Percentiles rank a stretch among this genome's conserved stretches.
Evolutionary conservation across 2,329 filamentous ascomycete species (phyloP).

Genomic region (Harringtonia lauricola): DNA sequence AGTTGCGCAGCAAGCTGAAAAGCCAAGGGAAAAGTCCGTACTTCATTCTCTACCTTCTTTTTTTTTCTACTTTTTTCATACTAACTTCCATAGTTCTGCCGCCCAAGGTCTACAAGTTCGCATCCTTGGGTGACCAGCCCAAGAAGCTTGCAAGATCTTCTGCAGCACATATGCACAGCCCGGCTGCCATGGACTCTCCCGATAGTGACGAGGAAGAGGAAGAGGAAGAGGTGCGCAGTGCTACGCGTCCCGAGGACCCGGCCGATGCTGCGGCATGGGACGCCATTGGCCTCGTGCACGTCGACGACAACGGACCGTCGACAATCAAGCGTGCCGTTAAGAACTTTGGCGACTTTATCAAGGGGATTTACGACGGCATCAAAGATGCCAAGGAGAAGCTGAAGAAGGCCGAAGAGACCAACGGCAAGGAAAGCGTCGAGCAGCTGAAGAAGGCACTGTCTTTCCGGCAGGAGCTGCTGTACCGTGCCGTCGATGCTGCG

Average conservation of each 20-base stretch:
- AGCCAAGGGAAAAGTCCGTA: slow-evolving; percentile 9
- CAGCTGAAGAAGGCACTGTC: slow-evolving; percentile 30
- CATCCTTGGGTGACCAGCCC: slow-evolving; percentile 5
- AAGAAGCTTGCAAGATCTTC: slow-evolving; percentile 1
- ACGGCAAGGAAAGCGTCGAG: slow-evolving; percentile 22
- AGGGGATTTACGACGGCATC: slow-evolving; percentile 34
- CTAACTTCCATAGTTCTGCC: slow-evolving; percentile 5
- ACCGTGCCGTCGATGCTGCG: slow-evolving; percentile 40
- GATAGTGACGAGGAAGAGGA: slow-evolving; percentile 10
- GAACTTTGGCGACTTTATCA: slow-evolving; percentile 37
- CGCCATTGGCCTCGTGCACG: slow-evolving; percentile 35
- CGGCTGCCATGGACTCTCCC: slow-evolving; percentile 6
- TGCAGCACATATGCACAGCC: neutral
- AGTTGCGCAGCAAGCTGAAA: slow-evolving; percentile 11
- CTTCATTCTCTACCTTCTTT: neutral
- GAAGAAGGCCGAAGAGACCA: slow-evolving; percentile 28
- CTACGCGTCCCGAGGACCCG: slow-evolving; percentile 30
- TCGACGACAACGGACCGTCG: slow-evolving; percentile 24
- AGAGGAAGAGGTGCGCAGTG: slow-evolving; percentile 25
- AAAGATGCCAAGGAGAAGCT: slow-evolving; percentile 34
- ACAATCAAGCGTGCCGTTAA: slow-evolving; percentile 37
- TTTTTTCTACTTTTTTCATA: neutral
- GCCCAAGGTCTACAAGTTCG: slow-evolving; percentile 14
- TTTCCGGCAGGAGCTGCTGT: slow-evolving; percentile 35
- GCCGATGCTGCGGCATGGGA: slow-evolving; percentile 42